Evolutionary conservation across 345 rosid species (phyloP).

Genomic region (Citrus sp.): DNA sequence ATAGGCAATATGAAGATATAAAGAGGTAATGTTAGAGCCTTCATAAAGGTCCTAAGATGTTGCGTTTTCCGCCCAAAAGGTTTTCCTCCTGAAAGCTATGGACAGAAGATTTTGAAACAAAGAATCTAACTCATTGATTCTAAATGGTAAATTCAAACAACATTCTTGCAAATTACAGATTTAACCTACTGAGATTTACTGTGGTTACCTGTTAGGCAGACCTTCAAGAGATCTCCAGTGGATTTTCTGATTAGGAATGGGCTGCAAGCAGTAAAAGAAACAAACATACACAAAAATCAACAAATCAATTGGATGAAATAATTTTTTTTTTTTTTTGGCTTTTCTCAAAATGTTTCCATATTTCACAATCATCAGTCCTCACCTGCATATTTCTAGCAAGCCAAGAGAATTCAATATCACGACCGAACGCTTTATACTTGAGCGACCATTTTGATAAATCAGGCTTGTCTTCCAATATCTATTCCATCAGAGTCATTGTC

Average conservation of each 20-base stretch:
- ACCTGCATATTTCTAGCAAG: constrained; percentile 93
- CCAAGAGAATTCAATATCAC: constrained; percentile 80
- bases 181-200: not conserved
- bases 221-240: constrained; percentile 94
- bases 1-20: not conserved
- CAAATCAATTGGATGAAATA: not conserved
- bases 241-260: constrained; percentile 82
- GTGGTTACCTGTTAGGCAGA: constrained; percentile 63
- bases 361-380: constrained; percentile 1
- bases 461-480: constrained; percentile 75
- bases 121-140: not conserved
- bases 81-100: not conserved
- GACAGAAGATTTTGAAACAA: not conserved
- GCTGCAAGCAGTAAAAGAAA: constrained; percentile 41
- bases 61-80: not conserved
- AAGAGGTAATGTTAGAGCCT: not conserved
- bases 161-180: not conserved
- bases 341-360: not conserved
- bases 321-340: too few species aligned
- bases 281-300: not conserved
- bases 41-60: not conserved
- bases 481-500: constrained; percentile 12
- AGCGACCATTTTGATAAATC: constrained; percentile 78
- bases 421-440: constrained; percentile 84
- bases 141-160: not conserved